A percentile compares a stretch with the other conserved stretches of the same genome.
Conservation (phyloP, 306 rosid species). For the Glycine soja region DNA sequence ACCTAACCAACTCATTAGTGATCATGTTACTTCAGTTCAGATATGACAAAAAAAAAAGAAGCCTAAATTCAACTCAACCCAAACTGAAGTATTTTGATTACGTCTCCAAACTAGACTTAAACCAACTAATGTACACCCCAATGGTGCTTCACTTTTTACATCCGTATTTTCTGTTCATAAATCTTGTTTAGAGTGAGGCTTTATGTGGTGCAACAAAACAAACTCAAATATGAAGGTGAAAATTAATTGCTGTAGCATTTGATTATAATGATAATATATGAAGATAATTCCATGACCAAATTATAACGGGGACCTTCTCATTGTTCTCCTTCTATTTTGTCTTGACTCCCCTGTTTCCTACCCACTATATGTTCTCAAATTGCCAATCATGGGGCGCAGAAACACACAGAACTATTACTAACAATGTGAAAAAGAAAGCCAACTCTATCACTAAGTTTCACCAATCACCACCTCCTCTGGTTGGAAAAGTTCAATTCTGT, state of each 20-base stretch:
- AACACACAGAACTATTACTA: not conserved
- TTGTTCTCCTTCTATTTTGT: slow-evolving; percentile 34
- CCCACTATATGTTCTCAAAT: slow-evolving; percentile 11
- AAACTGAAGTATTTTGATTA: no score
- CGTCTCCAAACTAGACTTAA: no score
- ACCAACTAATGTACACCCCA: no score
- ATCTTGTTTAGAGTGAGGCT: no score
- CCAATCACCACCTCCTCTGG: slow-evolving; percentile 52
- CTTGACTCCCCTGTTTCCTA: slow-evolving; percentile 36
- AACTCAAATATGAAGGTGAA: not conserved
- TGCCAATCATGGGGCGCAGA: slow-evolving; percentile 32
- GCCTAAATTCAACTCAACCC: no score
- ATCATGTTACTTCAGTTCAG: no score
- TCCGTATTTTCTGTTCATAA: no score
- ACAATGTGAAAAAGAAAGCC: not conserved
- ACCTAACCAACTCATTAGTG: no score
- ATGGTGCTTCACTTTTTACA: no score
- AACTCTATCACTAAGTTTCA: not conserved
- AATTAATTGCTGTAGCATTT: slow-evolving; percentile 27
- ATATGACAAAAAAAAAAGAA: no score
- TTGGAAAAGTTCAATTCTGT: slow-evolving; percentile 13
- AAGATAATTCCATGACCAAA: slow-evolving; percentile 18
- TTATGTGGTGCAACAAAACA: not conserved
- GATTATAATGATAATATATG: slow-evolving; percentile 30
- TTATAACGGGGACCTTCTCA: slow-evolving; percentile 34